Conservation (phyloP, 2,329 filamentous ascomycete genomes). For the Sporothrix dimorphospora region DNA sequence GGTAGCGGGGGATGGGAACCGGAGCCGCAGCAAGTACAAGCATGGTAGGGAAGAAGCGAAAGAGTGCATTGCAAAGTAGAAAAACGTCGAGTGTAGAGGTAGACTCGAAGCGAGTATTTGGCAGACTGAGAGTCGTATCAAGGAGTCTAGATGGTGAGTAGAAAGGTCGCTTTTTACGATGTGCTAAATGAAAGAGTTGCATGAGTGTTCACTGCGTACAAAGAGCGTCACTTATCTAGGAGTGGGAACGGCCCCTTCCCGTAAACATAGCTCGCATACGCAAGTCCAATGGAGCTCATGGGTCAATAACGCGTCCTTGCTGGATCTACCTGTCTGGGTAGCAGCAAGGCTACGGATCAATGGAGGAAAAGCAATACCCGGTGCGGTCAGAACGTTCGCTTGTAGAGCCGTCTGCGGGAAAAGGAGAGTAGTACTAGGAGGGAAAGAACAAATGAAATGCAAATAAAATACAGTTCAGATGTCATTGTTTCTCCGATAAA, state of each 20-base stretch:
- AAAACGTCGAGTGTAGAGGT: background rate
- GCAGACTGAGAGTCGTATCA: background rate
- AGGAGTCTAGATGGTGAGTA: background rate
- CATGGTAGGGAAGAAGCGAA: background rate
- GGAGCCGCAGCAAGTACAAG: background rate
- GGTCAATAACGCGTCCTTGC: background rate
- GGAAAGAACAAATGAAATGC: too few species aligned
- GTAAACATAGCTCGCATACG: background rate
- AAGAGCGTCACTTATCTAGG: too few species aligned
- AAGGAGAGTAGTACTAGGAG: background rate
- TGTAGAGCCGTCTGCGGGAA: background rate
- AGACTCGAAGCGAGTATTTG: background rate
- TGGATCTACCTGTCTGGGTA: background rate
- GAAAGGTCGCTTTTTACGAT: background rate
- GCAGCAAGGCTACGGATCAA: slow-evolving; percentile 1
- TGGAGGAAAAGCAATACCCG: background rate
- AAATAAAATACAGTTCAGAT: background rate
- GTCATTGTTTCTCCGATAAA: too few species aligned
- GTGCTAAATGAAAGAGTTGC: background rate
- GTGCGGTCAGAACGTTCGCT: too few species aligned
- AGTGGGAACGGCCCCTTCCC: background rate
- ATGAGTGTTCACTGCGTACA: too few species aligned
- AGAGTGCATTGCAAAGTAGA: background rate
- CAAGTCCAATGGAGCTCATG: background rate
- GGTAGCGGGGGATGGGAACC: background rate